Percentiles rank a stretch among this genome's conserved stretches.
These are phyloP conservation scores for Apiotrichum gamsii DNA, from an alignment of 1,284 basidiomycete species.

Conservation along the genomic window DNA sequence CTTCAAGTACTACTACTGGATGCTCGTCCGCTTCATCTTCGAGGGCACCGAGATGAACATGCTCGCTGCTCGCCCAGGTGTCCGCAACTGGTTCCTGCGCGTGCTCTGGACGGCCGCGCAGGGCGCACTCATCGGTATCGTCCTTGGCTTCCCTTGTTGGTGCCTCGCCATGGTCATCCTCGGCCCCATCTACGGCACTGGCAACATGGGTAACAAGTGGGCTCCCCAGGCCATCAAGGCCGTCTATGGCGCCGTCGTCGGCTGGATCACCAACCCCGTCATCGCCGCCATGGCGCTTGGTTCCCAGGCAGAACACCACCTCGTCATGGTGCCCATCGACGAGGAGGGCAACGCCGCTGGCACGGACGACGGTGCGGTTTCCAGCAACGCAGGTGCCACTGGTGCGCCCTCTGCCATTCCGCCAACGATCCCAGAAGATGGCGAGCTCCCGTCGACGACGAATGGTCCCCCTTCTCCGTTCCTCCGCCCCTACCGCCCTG, in stretches of 20 bases:
- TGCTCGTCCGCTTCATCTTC: constrained; percentile 46
- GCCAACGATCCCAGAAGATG: constrained; percentile 2
- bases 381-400: not conserved
- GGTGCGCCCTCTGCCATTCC: too few species aligned
- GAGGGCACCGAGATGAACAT: constrained; percentile 48
- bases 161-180: constrained; percentile 43
- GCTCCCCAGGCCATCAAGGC: constrained; percentile 46
- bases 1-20: constrained; percentile 34
- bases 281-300: constrained; percentile 46
- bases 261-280: constrained; percentile 47
- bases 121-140: constrained; percentile 41
- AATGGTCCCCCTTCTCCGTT: not conserved
- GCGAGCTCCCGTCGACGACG: not conserved
- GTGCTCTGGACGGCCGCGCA: constrained; percentile 42
- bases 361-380: constrained; percentile 1
- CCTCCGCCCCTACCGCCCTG: not conserved
- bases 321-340: constrained; percentile 32
- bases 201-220: constrained; percentile 43
- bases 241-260: constrained; percentile 44
- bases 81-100: constrained; percentile 27
- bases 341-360: constrained; percentile 5
- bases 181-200: constrained; percentile 42
- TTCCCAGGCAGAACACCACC: constrained; percentile 44
- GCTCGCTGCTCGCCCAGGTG: constrained; percentile 22
- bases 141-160: constrained; percentile 46